Evolutionary conservation across 169 alveolate genomes (phyloP).

Genomic region (Plasmodium malariae): DNA sequence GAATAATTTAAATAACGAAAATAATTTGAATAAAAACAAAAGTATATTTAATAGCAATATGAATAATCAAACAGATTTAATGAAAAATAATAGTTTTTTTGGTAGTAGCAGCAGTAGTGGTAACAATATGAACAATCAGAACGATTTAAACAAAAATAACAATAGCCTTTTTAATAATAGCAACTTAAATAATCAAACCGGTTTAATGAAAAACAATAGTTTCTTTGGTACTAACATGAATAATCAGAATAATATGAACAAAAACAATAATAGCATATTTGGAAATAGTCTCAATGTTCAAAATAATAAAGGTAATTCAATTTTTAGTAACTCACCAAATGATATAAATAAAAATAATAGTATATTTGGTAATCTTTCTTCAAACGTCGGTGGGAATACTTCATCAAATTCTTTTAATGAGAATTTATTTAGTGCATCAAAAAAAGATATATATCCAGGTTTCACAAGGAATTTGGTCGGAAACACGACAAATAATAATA

Average conservation of each 20-base stretch:
- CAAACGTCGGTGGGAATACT: slow-evolving; percentile 1
- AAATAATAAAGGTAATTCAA: slow-evolving; percentile 44
- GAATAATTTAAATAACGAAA: slow-evolving; percentile 11
- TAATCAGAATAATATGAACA: slow-evolving; percentile 26
- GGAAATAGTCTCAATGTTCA: slow-evolving; percentile 4
- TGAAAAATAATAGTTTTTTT: slow-evolving; percentile 13
- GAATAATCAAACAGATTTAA: slow-evolving; percentile 19
- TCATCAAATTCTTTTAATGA: slow-evolving; percentile 55
- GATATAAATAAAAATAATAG: slow-evolving; percentile 51
- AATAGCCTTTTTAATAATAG: background rate
- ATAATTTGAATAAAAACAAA: slow-evolving; percentile 2
- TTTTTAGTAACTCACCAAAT: slow-evolving; percentile 26
- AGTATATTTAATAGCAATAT: slow-evolving; percentile 8
- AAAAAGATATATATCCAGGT: slow-evolving; percentile 73
- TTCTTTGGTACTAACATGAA: slow-evolving; percentile 10
- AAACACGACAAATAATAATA: slow-evolving; percentile 37
- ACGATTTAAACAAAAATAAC: slow-evolving; percentile 2
- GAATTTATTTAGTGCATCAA: slow-evolving; percentile 73
- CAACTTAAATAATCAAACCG: slow-evolving; percentile 8
- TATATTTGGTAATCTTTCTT: slow-evolving; percentile 32
- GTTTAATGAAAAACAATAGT: slow-evolving; percentile 8
- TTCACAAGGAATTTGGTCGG: slow-evolving; percentile 44
- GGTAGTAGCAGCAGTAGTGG: background rate
- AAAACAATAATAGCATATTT: slow-evolving; percentile 9
- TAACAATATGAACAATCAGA: background rate